phyloP scores from a whole-genome alignment of 179 eudicot genomes.

The Silene vulgaris region DNA sequence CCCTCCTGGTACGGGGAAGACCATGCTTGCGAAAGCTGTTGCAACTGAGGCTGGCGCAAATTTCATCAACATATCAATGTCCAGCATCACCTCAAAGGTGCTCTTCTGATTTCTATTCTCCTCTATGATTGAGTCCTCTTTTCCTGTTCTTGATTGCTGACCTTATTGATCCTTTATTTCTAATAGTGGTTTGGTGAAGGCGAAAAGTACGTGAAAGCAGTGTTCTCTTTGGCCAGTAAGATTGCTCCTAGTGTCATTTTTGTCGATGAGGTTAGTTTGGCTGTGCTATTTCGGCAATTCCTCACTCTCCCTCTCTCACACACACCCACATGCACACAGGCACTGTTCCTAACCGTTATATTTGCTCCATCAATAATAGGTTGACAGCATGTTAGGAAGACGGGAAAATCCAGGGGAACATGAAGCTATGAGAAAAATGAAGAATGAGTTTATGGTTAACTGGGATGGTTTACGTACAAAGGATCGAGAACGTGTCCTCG shows the following conservation, averaged over 20 bases:
- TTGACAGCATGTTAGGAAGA: conserved; percentile 96
- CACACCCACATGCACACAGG: no score
- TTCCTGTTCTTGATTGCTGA: conserved; percentile 1
- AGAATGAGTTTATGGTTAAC: conserved; percentile 94
- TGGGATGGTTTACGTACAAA: conserved; percentile 98
- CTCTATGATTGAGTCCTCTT: neutral
- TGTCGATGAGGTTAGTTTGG: conserved; percentile 79
- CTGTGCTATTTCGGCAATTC: conserved; percentile 1
- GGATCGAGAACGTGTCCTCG: conserved; percentile 89
- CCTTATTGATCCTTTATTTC: conserved; percentile 14
- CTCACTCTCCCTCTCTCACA: neutral
- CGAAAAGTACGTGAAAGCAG: conserved; percentile 93
- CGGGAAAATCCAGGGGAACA: conserved; percentile 97
- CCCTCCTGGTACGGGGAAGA: conserved; percentile 95
- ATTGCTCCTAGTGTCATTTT: conserved; percentile 89
- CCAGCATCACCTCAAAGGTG: conserved; percentile 87
- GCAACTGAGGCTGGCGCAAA: conserved; percentile 97
- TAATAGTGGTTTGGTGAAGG: conserved; percentile 97
- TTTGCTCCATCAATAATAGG: conserved; percentile 31
- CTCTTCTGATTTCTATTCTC: conserved; percentile 1
- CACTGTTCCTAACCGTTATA: no score
- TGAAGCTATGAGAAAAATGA: conserved; percentile 99
- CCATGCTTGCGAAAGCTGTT: conserved; percentile 98
- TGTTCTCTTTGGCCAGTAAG: conserved; percentile 86
- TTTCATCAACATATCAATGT: conserved; percentile 91